Evolutionary conservation across 495 filamentous ascomycete species (phyloP), one percentile per base, ranked within the genome.

Genomic region (Daldinia vernicosa): DNA sequence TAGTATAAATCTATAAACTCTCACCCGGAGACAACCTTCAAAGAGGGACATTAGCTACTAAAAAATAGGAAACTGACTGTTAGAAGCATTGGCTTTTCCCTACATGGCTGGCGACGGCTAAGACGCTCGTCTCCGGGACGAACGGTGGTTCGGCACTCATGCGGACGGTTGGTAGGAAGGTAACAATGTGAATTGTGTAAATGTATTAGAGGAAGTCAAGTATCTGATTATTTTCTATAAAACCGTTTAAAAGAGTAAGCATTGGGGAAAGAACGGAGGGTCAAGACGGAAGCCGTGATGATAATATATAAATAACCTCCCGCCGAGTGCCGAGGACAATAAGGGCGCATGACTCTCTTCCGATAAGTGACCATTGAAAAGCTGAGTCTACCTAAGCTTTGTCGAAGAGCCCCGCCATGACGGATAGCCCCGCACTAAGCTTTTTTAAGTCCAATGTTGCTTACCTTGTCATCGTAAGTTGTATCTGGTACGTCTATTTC

Each of bases 41-140:
- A 56, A 76, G 19, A 9, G 35, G 52, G 45, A 61, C 17, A 75
- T 82, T 79, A 83, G 79, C 75, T 75, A 74, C 26, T 57, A 51
- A 69, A 62, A 37, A 63, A 40, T 58, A 76, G 33, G 57, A 63
- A 65, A 35, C 51, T 68, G 50, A 71, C 53, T 68, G 45, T 26
- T 64, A 53, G 50, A 70, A 19, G 27, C 45, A 67, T 65, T 66
- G 54, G 56, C 30, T 40, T 63, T 55, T 62, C 75, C 92, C 81
- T 92, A 98, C 95, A 96, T 99, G 95, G 81, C 95, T 98, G 77
- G 95, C 95, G 70, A 98, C 88, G 45, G 95, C 94, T 76, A 99
- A 85, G 62, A 99, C 94, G 75, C 88, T 84, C 32, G 93, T 97
- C 77, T 95, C 93, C 11, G 94, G 93, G 50, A 96, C 87, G 28